A percentile compares a stretch with the other conserved stretches of the same genome.
phyloP scores from a whole-genome alignment of 1,284 basidiomycete species.

The Tausonia pullulans region DNA sequence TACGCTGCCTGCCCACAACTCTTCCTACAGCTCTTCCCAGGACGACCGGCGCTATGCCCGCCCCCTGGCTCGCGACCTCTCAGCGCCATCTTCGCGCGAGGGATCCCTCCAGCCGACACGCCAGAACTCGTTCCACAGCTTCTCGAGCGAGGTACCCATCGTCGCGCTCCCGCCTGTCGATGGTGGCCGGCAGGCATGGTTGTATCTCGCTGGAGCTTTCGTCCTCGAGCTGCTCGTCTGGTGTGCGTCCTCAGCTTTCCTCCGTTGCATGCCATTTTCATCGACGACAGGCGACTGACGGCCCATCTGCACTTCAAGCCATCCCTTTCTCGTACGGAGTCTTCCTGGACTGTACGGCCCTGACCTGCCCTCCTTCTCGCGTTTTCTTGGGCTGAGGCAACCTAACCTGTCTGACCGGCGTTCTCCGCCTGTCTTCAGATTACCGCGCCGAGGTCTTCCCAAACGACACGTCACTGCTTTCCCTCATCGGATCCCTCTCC shows the following conservation, averaged over 20 bases:
- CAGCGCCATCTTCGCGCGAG: no score
- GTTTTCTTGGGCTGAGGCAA: no score
- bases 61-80: no score
- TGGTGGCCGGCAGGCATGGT: slow-evolving; percentile 19
- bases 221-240: slow-evolving; percentile 19
- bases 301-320: neutral
- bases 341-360: slow-evolving; percentile 18
- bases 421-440: neutral
- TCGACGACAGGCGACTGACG: neutral
- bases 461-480: slow-evolving; percentile 15
- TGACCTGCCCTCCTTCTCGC: neutral
- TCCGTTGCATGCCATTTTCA: neutral
- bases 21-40: no score
- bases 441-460: slow-evolving; percentile 17
- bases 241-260: neutral
- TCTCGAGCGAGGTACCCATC: no score
- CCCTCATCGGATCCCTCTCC: slow-evolving; percentile 20
- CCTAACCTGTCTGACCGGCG: neutral
- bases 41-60: no score
- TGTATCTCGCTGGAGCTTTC: slow-evolving; percentile 20
- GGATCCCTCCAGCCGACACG: no score
- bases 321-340: slow-evolving; percentile 19
- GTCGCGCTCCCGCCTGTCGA: no score
- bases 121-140: no score
- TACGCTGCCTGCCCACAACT: no score